These are phyloP conservation scores for Pyronema domesticum DNA, from an alignment of 495 filamentous ascomycete species.

Conservation along the genomic window DNA sequence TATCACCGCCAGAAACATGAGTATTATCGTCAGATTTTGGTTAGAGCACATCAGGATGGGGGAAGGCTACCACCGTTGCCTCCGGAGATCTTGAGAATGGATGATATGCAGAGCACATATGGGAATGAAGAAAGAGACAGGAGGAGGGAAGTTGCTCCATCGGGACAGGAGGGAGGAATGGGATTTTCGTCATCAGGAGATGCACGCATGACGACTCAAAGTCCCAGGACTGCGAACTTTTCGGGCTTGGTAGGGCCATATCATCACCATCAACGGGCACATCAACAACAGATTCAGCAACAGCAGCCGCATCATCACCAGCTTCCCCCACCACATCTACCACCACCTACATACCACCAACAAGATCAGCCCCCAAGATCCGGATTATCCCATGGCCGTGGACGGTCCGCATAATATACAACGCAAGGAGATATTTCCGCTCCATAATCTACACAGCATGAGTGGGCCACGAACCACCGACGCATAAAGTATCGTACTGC, in stretches of 20 bases:
- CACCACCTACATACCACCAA: not conserved
- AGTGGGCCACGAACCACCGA: too few species aligned
- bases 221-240: not conserved
- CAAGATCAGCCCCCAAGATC: not conserved
- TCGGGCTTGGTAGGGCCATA: not conserved
- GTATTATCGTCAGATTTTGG: conserved; percentile 11
- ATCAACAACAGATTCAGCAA: conserved; percentile 6
- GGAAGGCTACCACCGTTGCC: not conserved
- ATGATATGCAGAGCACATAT: not conserved
- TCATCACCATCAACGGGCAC: not conserved
- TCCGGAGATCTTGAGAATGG: not conserved
- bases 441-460: too few species aligned
- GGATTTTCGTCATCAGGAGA: not conserved
- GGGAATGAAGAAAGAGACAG: not conserved
- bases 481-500: too few species aligned
- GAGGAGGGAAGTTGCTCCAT: not conserved
- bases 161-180: not conserved
- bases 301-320: conserved; percentile 17
- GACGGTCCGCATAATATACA: too few species aligned
- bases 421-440: too few species aligned
- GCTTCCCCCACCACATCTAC: conserved; percentile 6
- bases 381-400: too few species aligned
- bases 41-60: not conserved
- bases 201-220: not conserved
- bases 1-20: conserved; percentile 31